A percentile compares a stretch with the other conserved stretches of the same genome.
Evolutionary conservation across 176 grass and related monocot species (phyloP).

Genomic region (Carex kokanica): DNA sequence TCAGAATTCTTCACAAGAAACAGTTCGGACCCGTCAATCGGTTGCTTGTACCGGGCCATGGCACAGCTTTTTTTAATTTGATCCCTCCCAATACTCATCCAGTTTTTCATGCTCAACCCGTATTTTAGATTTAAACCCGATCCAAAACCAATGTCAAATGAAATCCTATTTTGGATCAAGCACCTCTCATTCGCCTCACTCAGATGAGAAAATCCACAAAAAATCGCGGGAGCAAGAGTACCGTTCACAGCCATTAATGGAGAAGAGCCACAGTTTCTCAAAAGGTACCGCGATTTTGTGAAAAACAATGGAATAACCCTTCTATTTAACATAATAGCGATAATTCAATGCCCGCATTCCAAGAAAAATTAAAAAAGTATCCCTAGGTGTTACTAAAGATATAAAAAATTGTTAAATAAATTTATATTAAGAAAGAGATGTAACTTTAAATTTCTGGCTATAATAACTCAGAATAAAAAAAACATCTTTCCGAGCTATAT

Average conservation of each 20-base stretch:
- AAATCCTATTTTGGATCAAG: conserved; percentile 22
- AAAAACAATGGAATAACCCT: conserved; percentile 45
- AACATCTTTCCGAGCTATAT: neutral
- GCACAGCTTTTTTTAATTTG: conserved; percentile 35
- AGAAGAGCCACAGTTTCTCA: conserved; percentile 28
- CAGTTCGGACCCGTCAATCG: conserved; percentile 37
- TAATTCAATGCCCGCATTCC: conserved; percentile 51
- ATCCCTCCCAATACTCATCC: conserved; percentile 27
- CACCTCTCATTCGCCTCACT: conserved; percentile 18
- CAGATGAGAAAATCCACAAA: conserved; percentile 38
- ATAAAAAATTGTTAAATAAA: neutral
- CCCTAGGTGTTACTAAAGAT: neutral
- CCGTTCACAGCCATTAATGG: conserved; percentile 29
- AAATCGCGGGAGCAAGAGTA: conserved; percentile 23
- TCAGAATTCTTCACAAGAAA: conserved; percentile 36
- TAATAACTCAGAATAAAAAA: neutral
- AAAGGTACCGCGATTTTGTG: conserved; percentile 29
- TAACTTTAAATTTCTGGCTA: neutral
- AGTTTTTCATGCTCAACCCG: conserved; percentile 53
- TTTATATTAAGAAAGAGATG: neutral
- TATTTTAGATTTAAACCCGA: conserved; percentile 32
- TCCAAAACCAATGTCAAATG: conserved; percentile 34
- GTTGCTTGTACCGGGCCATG: conserved; percentile 38
- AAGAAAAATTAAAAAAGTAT: neutral
- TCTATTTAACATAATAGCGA: conserved; percentile 52